Conservation (phyloP, 192 early-diverging fungal species). For the Mycoemilia scoparia region DNA sequence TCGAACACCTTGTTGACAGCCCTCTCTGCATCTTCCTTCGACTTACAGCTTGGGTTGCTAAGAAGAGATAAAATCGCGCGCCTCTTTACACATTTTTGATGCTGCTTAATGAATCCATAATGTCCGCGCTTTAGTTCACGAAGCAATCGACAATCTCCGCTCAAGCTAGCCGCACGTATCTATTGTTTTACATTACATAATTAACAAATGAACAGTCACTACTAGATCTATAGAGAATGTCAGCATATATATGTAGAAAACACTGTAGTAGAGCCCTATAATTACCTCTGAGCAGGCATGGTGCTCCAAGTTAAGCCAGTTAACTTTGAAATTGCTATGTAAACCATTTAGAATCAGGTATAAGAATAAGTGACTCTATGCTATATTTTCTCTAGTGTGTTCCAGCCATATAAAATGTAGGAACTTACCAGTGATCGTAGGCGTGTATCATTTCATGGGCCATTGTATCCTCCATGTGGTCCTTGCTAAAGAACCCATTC, state of each 20-base stretch:
- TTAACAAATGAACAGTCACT: slow-evolving; percentile 4
- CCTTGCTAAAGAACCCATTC: slow-evolving; percentile 57
- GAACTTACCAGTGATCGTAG: no score
- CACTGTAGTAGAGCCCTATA: slow-evolving; percentile 7
- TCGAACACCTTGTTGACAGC: slow-evolving; percentile 77
- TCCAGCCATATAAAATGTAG: no score
- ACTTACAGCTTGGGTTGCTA: slow-evolving; percentile 58
- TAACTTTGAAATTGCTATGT: slow-evolving; percentile 47
- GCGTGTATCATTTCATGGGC: slow-evolving; percentile 85
- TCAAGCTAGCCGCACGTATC: slow-evolving; percentile 58
- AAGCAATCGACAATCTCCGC: slow-evolving; percentile 59
- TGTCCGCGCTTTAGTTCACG: slow-evolving; percentile 48
- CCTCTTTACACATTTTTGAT: slow-evolving; percentile 73
- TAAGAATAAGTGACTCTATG: no score
- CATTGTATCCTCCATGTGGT: slow-evolving; percentile 81
- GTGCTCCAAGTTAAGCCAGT: slow-evolving; percentile 55
- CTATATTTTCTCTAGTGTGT: no score
- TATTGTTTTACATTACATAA: no score
- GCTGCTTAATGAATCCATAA: slow-evolving; percentile 54
- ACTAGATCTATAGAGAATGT: background rate
- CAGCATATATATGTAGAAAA: background rate
- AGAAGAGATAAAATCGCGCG: slow-evolving; percentile 62
- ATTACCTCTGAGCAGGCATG: slow-evolving; percentile 75
- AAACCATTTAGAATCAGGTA: no score
- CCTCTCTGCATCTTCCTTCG: slow-evolving; percentile 57